Base-by-base conservation (phyloP, 495 filamentous ascomycete species). In the Xylaria scruposa region DNA sequence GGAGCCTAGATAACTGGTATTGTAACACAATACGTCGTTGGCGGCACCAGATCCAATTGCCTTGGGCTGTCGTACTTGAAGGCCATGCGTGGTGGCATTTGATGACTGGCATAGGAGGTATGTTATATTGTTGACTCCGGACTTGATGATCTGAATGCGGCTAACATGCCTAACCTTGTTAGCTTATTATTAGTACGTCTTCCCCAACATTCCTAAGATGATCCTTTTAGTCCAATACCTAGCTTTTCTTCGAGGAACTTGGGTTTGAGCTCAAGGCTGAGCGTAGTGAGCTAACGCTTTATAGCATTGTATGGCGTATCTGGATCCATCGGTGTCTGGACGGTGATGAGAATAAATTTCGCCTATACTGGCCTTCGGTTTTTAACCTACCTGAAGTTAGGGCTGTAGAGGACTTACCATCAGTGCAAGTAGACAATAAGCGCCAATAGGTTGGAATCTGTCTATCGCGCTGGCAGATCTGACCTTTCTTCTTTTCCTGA, bases 81-180 rank as follows among this genome's bases (percentile, higher is more conserved):
- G 95, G 94, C 0, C 96, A 99, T 84, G 96, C 94, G 13, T 98
- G 96, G 96, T 99, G 96, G 95, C 96, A 91, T 82, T 89, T 90
- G 21, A 72, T 79, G 77, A 79, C 77, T 42, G 76, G 72, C 42
- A 69, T 78, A 79, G 82, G 82, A 73, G 81, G 83, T 85, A 80
- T 69, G 78, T 79, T 38, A 38, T 21, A 26, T 13, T 26, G 13
- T 33, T 2, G 9, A 40, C 31, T 47, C 24, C 21, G 44, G 21
- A 31, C 0, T 62, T 38, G 7, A 21, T 40, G 56, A 58, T 54
- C 7, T 13, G 47, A 68, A 19, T 51, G 44, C 38, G 24, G 53
- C 44, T 59, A 36, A 56, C n/a, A 62, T 33, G 40, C 12, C 51
- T 74, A 21, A 71, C 59, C 74, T 91, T 10, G 88, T 91, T 88